These are phyloP conservation scores for Iberis amara DNA, from an alignment of 441 rosid genomes.

Conservation along the genomic window DNA sequence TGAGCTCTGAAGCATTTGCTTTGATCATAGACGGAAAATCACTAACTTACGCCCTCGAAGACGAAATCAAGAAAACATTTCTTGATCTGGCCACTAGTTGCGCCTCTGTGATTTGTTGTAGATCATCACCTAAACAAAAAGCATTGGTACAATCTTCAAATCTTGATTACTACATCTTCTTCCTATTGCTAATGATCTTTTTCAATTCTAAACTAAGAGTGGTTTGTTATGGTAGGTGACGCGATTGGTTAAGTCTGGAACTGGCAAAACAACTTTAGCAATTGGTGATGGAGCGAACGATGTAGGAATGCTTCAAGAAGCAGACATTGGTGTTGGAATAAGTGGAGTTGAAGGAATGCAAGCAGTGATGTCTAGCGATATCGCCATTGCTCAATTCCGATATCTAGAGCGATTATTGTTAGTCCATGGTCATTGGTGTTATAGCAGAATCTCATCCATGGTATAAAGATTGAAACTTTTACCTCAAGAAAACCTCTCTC, in stretches of 20 bases:
- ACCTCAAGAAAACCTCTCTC: too few relatives aligned
- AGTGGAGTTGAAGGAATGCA: not conserved
- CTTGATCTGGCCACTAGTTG: not conserved
- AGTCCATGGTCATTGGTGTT: not conserved
- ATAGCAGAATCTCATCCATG: not conserved
- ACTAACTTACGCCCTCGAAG: not conserved
- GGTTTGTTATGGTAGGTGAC: not conserved
- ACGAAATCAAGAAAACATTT: not conserved
- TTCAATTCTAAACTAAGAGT: too few relatives aligned
- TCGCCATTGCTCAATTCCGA: not conserved
- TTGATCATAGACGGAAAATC: not conserved
- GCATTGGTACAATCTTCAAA: not conserved
- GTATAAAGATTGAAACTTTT: not conserved
- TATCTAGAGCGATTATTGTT: not conserved
- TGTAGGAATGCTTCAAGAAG: not conserved
- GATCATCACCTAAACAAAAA: not conserved
- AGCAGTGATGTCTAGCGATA: not conserved
- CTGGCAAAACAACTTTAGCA: not conserved
- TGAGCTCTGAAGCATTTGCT: not conserved
- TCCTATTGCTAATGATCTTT: too few relatives aligned
- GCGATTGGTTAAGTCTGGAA: not conserved
- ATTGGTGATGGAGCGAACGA: not conserved
- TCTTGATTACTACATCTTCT: too few relatives aligned
- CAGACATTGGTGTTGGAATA: not conserved
- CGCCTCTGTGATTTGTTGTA: not conserved